Percentiles rank a stretch among this genome's conserved stretches.
phyloP scores from a whole-genome alignment of 345 rosid species.

The Hevea brasiliensis region DNA sequence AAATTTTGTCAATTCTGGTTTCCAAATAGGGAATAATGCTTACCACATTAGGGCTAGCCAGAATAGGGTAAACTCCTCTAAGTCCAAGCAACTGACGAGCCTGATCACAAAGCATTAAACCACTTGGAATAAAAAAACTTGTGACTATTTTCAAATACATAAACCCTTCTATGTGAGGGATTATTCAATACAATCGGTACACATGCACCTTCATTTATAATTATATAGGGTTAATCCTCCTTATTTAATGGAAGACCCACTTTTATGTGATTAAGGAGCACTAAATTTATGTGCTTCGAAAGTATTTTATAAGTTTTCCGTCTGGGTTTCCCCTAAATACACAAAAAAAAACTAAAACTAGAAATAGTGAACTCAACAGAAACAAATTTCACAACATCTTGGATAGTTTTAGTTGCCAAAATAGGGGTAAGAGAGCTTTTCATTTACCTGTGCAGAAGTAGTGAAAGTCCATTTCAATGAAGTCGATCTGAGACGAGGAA shows the following conservation, averaged over 20 bases:
- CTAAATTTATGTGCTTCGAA: no score
- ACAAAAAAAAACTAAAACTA: no score
- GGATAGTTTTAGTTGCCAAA: neutral
- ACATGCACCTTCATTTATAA: no score
- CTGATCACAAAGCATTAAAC: neutral
- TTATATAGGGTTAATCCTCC: no score
- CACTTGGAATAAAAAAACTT: neutral
- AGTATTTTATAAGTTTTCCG: no score
- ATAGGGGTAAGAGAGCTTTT: neutral
- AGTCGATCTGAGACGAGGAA: conserved; percentile 10
- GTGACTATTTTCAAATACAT: no score
- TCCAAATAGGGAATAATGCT: neutral
- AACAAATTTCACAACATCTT: neutral
- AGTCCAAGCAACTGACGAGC: conserved; percentile 19
- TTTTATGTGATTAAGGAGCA: no score
- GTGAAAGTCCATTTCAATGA: conserved; percentile 14
- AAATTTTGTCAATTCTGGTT: no score
- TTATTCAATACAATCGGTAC: no score
- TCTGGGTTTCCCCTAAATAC: no score
- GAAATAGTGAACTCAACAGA: neutral
- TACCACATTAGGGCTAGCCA: conserved; percentile 19
- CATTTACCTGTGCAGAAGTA: conserved; percentile 12
- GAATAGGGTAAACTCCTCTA: conserved; percentile 14
- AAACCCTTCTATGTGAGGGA: no score
- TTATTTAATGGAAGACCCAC: no score